phyloP scores from a whole-genome alignment of 2,329 filamentous ascomycete genomes.

The Trichoderma breve region DNA sequence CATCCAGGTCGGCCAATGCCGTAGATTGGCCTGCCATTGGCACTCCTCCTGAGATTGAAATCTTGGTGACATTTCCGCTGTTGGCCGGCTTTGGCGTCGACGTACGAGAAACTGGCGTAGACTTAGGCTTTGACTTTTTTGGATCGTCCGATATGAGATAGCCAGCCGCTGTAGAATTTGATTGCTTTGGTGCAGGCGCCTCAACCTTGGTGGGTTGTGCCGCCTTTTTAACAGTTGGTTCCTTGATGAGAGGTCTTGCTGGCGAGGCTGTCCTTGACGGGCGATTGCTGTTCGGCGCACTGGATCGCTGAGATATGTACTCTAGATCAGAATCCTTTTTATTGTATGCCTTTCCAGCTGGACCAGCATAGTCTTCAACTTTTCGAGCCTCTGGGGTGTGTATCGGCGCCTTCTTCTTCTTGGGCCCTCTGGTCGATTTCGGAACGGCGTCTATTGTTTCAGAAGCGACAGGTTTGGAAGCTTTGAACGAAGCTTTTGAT shows the following conservation, averaged over 20 bases:
- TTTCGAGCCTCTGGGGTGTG: constrained; percentile 63
- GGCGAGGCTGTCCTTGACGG: constrained; percentile 40
- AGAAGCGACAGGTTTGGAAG: constrained; percentile 27
- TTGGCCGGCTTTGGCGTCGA: constrained; percentile 54
- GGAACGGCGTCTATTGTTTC: constrained; percentile 44
- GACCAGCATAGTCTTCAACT: constrained; percentile 59
- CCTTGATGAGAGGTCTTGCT: constrained; percentile 22
- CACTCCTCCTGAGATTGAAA: constrained; percentile 71
- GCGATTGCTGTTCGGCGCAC: constrained; percentile 39
- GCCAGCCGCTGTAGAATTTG: constrained; percentile 67
- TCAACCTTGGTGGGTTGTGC: constrained; percentile 5
- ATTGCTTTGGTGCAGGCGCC: constrained; percentile 44
- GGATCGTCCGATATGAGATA: constrained; percentile 74
- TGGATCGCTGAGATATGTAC: constrained; percentile 60
- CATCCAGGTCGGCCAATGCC: constrained; percentile 67
- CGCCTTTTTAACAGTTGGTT: constrained; percentile 31
- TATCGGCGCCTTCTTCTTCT: constrained; percentile 60
- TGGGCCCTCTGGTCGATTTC: constrained; percentile 45
- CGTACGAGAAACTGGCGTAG: constrained; percentile 50
- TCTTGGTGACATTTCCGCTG: constrained; percentile 55
- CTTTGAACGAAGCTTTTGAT: constrained; percentile 16
- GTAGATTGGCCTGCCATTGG: constrained; percentile 81
- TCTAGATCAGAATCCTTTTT: constrained; percentile 71
- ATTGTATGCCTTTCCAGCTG: constrained; percentile 67
- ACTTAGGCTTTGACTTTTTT: constrained; percentile 56